Conservation (phyloP, 768 basidiomycete genomes). For the Lyophyllum atratum region DNA sequence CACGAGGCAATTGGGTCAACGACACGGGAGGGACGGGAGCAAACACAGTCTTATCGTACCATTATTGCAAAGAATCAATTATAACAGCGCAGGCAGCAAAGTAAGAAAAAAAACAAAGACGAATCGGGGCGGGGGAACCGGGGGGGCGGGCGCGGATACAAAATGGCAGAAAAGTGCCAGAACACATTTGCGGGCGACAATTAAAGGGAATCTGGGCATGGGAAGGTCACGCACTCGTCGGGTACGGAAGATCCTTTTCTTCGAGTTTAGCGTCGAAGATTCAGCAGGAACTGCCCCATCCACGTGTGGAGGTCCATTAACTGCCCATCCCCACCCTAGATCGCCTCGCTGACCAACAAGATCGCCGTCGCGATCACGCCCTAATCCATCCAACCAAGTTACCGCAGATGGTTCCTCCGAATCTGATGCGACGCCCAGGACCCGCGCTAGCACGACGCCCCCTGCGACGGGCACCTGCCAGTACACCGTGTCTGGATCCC, state of each 20-base stretch:
- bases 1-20: not conserved
- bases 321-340: constrained; percentile 1
- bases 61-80: not conserved
- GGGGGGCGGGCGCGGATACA: not conserved
- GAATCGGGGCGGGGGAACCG: not conserved
- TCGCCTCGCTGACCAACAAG: constrained; percentile 3
- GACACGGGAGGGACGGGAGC: too few relatives aligned
- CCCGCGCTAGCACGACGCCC: too few relatives aligned
- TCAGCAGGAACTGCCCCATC: not conserved
- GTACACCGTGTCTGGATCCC: too few relatives aligned
- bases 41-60: too few relatives aligned
- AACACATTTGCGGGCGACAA: not conserved
- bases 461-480: too few relatives aligned
- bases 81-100: too few relatives aligned
- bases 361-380: constrained; percentile 3
- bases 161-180: not conserved
- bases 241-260: not conserved
- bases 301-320: constrained; percentile 5
- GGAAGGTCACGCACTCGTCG: not conserved
- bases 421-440: constrained; percentile 11
- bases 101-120: too few relatives aligned
- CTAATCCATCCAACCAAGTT: not conserved
- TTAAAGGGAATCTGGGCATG: constrained; percentile 5
- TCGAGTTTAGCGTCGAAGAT: constrained; percentile 4
- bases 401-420: constrained; percentile 10